Evolutionary conservation across 2,329 filamentous ascomycete genomes (phyloP).

Genomic region (Colletotrichum acutatum): DNA sequence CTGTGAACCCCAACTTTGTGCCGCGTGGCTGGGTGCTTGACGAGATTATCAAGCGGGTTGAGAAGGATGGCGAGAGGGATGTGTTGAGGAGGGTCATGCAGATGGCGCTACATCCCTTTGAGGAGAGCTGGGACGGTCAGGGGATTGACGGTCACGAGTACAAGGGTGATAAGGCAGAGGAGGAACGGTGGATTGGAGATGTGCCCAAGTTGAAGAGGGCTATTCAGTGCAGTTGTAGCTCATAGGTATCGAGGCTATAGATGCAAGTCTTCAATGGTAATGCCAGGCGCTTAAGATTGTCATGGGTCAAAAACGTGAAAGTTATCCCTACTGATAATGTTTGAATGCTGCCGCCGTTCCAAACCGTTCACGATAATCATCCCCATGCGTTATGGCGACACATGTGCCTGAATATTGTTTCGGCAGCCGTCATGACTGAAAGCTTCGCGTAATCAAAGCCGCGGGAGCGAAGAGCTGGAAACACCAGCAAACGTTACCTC

Average conservation of each 20-base stretch:
- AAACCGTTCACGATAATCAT: too few relatives aligned
- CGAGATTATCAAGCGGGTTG: conserved; percentile 89
- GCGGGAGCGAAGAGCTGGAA: too few relatives aligned
- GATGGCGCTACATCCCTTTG: conserved; percentile 85
- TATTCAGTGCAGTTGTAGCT: conserved; percentile 96
- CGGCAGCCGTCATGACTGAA: too few relatives aligned
- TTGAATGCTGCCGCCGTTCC: too few relatives aligned
- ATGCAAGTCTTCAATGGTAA: too few relatives aligned
- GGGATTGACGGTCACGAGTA: conserved; percentile 59
- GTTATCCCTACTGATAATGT: too few relatives aligned
- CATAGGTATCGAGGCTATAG: conserved; percentile 55
- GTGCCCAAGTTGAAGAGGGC: conserved; percentile 81
- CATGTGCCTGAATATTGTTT: too few relatives aligned
- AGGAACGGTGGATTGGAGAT: conserved; percentile 85
- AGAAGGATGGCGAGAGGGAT: conserved; percentile 83
- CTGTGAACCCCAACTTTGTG: conserved; percentile 92
- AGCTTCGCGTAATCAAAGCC: too few relatives aligned
- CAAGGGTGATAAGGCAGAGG: conserved; percentile 75
- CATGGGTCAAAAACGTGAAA: too few relatives aligned
- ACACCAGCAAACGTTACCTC: too few relatives aligned
- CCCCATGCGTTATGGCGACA: too few relatives aligned
- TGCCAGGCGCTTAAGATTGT: too few relatives aligned
- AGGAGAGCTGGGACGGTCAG: conserved; percentile 76
- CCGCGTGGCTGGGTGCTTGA: conserved; percentile 93
- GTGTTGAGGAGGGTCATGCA: conserved; percentile 83